Base-by-base conservation (phyloP, 192 early-diverging fungal species). In the Coemansia sp. region DNA sequence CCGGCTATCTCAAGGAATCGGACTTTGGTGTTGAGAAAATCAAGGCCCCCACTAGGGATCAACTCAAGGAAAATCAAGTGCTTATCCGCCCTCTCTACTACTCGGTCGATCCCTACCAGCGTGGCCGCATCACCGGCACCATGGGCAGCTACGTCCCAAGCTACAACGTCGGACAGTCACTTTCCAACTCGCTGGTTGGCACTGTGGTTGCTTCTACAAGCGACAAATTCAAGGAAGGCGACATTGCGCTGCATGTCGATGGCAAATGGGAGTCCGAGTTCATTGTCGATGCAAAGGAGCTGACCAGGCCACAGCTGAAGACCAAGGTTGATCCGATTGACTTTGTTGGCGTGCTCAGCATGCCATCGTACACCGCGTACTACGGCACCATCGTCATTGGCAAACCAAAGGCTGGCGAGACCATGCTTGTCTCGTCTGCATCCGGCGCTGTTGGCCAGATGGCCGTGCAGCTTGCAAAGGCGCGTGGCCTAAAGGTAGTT, bases 351-450 rank as follows among this genome's bases (percentile, higher is more conserved):
- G 83, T 88, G 32, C 77, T 92, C 11, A 90, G 93, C 40, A 93
- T 94, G 89, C 89, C 93, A 39, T 88, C 89, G n/a, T 83, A 88
- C 41, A 94, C 93, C 7, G 93, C 92, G 1, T 93, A 90, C 69
- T 72, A 75, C 41, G 88, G 89, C 21, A 69, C 93, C 19, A 43
- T 87, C 43, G 65, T 77, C 12, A 71, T 89, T 32, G 92, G 89
- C n/a, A 70, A 91, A 56, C 90, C 92, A 65, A 91, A 92, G 74
- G 74, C 70, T 8, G 93, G 93, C 12, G 92, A 97, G 64, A 95
- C 92, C 4, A 72, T 94, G 10, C 93, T 88, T 53, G 85, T 95
- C 21, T 88, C 86, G 10, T 90, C 89, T 18, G 95, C 94, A 0
- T 85, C 91, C 19, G 93, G 89, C 15, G 89, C 87, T 3, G 90